These are phyloP conservation scores for Primulina tabacum DNA, from an alignment of 257 asterid species.

Conservation along the genomic window DNA sequence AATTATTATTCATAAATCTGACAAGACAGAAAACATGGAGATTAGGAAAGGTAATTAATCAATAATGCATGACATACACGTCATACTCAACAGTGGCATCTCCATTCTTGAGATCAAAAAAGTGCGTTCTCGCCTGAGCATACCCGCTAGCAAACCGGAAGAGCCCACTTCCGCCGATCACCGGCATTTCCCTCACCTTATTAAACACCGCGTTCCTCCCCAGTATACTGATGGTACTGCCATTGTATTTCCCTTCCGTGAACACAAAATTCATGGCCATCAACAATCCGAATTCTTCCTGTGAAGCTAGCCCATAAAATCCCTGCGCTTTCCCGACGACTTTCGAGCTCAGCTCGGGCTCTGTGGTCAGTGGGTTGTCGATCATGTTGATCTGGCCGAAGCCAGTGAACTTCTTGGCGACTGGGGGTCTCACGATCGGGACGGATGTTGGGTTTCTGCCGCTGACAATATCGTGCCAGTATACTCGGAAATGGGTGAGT, in stretches of 20 bases:
- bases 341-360: conserved; percentile 42
- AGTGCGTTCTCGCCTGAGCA: conserved; percentile 51
- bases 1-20: too few relatives aligned
- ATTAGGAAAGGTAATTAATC: neutral
- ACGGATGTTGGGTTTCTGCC: conserved; percentile 38
- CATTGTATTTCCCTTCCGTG: conserved; percentile 47
- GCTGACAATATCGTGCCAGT: conserved; percentile 45
- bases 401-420: neutral
- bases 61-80: conserved; percentile 54
- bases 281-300: conserved; percentile 28
- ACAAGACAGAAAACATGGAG: too few relatives aligned
- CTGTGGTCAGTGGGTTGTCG: conserved; percentile 49
- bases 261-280: conserved; percentile 59
- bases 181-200: conserved; percentile 59
- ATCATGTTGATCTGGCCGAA: conserved; percentile 49
- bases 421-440: conserved; percentile 20
- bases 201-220: conserved; percentile 51
- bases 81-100: conserved; percentile 64
- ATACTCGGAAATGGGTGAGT: conserved; percentile 35
- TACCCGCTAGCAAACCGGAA: conserved; percentile 63
- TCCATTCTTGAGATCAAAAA: conserved; percentile 36
- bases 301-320: conserved; percentile 45
- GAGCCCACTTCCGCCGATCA: conserved; percentile 70
- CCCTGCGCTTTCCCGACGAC: conserved; percentile 59
- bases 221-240: conserved; percentile 47